Conservation (phyloP, 305 asterid species). For the Fraxinus sp. region DNA sequence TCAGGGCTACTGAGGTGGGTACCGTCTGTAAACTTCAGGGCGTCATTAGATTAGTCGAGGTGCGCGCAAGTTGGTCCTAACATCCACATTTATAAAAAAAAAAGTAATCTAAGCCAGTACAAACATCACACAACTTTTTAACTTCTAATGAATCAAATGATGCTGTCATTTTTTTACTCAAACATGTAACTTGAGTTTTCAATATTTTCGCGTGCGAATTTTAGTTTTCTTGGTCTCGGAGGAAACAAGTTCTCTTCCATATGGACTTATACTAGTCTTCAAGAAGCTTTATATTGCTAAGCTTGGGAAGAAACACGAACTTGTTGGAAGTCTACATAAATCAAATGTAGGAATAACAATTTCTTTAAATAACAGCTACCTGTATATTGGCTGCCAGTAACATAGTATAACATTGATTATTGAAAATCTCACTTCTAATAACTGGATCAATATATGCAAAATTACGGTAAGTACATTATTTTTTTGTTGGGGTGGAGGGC, state of each 20-base stretch:
- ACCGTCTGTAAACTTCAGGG: too few relatives aligned
- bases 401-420: not conserved
- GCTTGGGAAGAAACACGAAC: not conserved
- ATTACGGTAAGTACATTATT: not conserved
- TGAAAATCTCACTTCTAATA: not conserved
- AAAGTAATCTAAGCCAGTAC: not conserved
- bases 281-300: not conserved
- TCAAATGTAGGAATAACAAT: not conserved
- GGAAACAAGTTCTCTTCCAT: not conserved
- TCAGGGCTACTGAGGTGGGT: too few relatives aligned
- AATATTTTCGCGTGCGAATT: not conserved
- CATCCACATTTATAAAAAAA: too few relatives aligned
- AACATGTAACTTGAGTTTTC: not conserved
- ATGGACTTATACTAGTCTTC: not conserved
- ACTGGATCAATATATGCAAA: not conserved
- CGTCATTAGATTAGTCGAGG: too few relatives aligned
- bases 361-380: not conserved
- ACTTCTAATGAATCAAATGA: slow-evolving; percentile 37
- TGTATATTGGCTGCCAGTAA: not conserved
- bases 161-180: not conserved
- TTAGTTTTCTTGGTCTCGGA: slow-evolving; percentile 13
- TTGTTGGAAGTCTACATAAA: slow-evolving; percentile 19
- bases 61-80: too few relatives aligned
- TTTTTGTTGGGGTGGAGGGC: not conserved
- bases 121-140: not conserved